A percentile compares a stretch with the other conserved stretches of the same genome.
These are phyloP conservation scores for Centaurea solstitialis DNA, from an alignment of 129 eudicot genomes.

Conservation along the genomic window DNA sequence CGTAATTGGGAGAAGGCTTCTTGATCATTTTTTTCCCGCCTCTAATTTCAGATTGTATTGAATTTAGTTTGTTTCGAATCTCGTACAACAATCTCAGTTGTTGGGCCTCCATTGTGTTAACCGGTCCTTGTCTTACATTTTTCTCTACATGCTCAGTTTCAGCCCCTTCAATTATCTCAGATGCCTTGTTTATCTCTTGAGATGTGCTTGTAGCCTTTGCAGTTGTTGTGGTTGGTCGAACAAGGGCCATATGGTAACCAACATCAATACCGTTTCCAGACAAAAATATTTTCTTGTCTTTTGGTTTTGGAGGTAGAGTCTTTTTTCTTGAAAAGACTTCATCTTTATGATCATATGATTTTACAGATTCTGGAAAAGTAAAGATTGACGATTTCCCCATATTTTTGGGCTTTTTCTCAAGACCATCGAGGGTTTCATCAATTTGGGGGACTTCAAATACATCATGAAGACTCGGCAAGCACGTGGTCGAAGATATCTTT, in stretches of 20 bases:
- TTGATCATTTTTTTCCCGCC: constrained; percentile 40
- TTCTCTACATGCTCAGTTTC: constrained; percentile 39
- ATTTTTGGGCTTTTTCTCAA: background rate
- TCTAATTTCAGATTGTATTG: constrained; percentile 59
- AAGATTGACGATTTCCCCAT: constrained; percentile 9
- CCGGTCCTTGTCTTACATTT: constrained; percentile 24
- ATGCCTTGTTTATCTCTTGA: constrained; percentile 24
- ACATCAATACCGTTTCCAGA: constrained; percentile 34
- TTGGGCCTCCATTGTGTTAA: constrained; percentile 33
- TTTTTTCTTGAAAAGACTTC: constrained; percentile 45
- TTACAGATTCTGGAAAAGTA: constrained; percentile 29
- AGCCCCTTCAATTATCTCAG: constrained; percentile 41
- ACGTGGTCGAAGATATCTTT: constrained; percentile 28
- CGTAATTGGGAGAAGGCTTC: constrained; percentile 32
- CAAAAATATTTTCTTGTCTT: constrained; percentile 25
- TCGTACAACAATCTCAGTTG: constrained; percentile 58
- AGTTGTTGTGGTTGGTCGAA: constrained; percentile 29
- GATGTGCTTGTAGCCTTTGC: constrained; percentile 18
- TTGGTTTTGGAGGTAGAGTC: constrained; percentile 13
- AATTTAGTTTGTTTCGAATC: constrained; percentile 56
- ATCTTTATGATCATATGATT: constrained; percentile 19
- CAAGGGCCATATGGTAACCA: constrained; percentile 35
- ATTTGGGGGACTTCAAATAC: constrained; percentile 85
- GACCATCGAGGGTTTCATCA: constrained; percentile 12
- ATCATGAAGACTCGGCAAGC: constrained; percentile 55